Conservation (phyloP, 1,284 basidiomycete species). For the Moniliella sp. region DNA sequence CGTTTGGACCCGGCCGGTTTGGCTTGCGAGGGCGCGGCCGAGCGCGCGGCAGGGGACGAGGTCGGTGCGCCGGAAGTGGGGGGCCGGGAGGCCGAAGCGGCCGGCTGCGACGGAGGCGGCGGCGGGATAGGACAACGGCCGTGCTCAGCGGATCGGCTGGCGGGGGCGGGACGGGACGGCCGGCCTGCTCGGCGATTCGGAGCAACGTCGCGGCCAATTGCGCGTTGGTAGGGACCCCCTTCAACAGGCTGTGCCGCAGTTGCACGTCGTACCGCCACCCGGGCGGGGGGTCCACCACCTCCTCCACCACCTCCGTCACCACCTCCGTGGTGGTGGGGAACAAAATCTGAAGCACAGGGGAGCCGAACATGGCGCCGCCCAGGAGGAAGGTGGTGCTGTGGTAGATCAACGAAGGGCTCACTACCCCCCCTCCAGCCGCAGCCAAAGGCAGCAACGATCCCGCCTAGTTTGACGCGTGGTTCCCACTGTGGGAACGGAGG, state of each 20-base stretch:
- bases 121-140: too few species aligned
- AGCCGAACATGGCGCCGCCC: constrained; percentile 41
- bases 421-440: constrained; percentile 36
- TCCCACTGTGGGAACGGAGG: constrained; percentile 33
- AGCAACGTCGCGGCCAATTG: constrained; percentile 42
- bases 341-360: constrained; percentile 37
- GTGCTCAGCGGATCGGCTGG: too few species aligned
- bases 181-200: constrained; percentile 38
- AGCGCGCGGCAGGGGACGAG: too few species aligned
- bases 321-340: constrained; percentile 10
- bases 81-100: too few species aligned
- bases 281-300: constrained; percentile 37
- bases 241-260: constrained; percentile 37
- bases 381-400: constrained; percentile 37
- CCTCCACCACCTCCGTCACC: constrained; percentile 35
- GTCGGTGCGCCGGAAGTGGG: too few species aligned
- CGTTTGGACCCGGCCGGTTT: too few species aligned
- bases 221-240: constrained; percentile 42
- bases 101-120: too few species aligned
- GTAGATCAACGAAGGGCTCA: constrained; percentile 37
- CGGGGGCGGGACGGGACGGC: constrained; percentile 38
- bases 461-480: constrained; percentile 28
- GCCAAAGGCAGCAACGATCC: constrained; percentile 25
- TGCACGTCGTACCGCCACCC: constrained; percentile 37
- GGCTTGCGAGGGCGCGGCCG: too few species aligned